These are phyloP conservation scores for Chamaecrista fasciculata DNA, from an alignment of 306 rosid species.

Conservation along the genomic window DNA sequence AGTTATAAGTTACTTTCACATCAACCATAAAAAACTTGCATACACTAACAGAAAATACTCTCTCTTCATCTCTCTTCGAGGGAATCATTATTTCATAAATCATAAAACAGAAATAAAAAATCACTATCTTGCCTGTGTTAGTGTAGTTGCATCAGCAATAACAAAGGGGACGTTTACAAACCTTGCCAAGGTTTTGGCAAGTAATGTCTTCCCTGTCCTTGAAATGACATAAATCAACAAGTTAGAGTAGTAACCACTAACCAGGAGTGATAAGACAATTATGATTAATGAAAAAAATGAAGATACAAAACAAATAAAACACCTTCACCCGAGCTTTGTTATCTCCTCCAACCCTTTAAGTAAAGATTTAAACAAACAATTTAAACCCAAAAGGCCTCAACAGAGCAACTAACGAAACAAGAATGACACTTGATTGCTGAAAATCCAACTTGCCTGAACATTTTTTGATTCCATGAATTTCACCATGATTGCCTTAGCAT, in stretches of 20 bases:
- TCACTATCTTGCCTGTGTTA: slow-evolving; percentile 79
- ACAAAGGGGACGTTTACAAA: slow-evolving; percentile 97
- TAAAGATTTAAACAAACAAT: neutral
- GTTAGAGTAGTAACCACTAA: slow-evolving; percentile 50
- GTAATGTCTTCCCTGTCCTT: slow-evolving; percentile 99
- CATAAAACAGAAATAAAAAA: slow-evolving; percentile 27
- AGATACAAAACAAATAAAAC: neutral
- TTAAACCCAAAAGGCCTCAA: neutral
- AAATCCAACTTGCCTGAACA: neutral
- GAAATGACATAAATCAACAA: slow-evolving; percentile 62
- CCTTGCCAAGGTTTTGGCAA: slow-evolving; percentile 97
- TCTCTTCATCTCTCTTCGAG: neutral
- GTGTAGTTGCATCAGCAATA: slow-evolving; percentile 94
- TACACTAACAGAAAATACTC: neutral
- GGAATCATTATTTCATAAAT: neutral
- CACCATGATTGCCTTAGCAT: slow-evolving; percentile 14
- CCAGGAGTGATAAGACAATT: slow-evolving; percentile 15
- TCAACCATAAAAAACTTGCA: slow-evolving; percentile 9
- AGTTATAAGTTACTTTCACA: neutral
- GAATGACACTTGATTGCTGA: neutral
- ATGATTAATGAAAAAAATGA: slow-evolving; percentile 6
- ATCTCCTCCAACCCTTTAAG: neutral
- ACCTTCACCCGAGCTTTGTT: slow-evolving; percentile 9
- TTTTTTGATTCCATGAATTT: neutral
- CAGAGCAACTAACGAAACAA: slow-evolving; percentile 13